Conservation (phyloP, 257 asterid species). For the Petrea volubilis region DNA sequence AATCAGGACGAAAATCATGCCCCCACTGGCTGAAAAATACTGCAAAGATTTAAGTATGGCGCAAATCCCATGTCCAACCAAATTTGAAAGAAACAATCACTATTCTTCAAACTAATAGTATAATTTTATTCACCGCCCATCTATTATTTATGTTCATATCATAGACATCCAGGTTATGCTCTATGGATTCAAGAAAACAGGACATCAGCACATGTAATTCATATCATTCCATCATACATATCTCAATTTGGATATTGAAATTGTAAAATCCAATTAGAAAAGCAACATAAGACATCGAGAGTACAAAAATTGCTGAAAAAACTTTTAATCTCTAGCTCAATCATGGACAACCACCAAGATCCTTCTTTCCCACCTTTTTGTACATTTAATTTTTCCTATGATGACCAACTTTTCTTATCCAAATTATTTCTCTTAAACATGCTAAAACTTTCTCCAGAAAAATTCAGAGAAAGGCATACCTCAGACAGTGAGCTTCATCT, state of each 20-base stretch:
- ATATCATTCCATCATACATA: not conserved
- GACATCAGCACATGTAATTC: not conserved
- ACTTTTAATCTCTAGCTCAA: not conserved
- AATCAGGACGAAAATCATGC: slow-evolving; percentile 98
- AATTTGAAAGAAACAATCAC: slow-evolving; percentile 8
- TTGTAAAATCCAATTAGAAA: not conserved
- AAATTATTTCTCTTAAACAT: slow-evolving; percentile 13
- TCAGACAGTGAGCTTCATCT: slow-evolving; percentile 98
- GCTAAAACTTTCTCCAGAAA: slow-evolving; percentile 3
- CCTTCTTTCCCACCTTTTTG: not conserved
- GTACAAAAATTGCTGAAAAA: not conserved
- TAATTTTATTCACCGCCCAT: slow-evolving; percentile 5
- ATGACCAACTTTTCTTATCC: slow-evolving; percentile 4
- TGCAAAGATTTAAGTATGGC: slow-evolving; percentile 22
- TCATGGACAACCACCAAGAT: not conserved
- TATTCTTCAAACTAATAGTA: slow-evolving; percentile 13
- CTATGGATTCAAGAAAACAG: slow-evolving; percentile 15
- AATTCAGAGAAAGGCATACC: slow-evolving; percentile 45
- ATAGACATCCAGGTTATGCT: not conserved
- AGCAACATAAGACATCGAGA: not conserved
- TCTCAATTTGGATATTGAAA: not conserved
- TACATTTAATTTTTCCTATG: not conserved
- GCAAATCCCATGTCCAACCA: slow-evolving; percentile 1
- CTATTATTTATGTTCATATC: not conserved
- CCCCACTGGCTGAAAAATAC: slow-evolving; percentile 91